Conservation (phyloP, 106 monocot species). For the Ottelia alismoides region DNA sequence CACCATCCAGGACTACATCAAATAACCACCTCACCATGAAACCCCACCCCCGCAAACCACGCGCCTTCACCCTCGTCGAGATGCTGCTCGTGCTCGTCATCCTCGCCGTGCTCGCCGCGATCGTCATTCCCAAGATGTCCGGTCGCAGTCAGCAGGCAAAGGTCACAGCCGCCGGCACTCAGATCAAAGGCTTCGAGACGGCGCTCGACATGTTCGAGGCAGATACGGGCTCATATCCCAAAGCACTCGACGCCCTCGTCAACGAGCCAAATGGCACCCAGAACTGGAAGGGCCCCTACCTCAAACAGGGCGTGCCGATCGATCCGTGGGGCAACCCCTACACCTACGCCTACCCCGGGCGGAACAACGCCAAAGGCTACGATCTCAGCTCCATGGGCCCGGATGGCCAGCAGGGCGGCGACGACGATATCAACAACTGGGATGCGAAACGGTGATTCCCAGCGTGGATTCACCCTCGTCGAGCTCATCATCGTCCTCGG, state of each 20-base stretch:
- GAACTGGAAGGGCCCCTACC: not conserved
- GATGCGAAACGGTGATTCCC: not conserved
- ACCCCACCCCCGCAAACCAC: no score
- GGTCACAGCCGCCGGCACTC: no score
- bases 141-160: no score
- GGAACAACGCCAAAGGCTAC: not conserved
- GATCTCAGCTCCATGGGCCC: not conserved
- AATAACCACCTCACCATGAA: no score
- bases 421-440: not conserved
- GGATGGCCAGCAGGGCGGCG: not conserved
- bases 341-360: not conserved
- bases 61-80: not conserved
- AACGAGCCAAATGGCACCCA: not conserved
- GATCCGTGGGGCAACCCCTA: not conserved
- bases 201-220: not conserved
- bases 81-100: not conserved
- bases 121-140: no score
- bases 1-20: no score
- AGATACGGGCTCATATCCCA: not conserved
- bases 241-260: not conserved
- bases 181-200: not conserved
- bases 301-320: not conserved
- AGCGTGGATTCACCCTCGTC: not conserved
- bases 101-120: not conserved
- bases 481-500: not conserved